Conservation (phyloP, 1,139 yeast genomes). For the Dujonia santamariae region DNA sequence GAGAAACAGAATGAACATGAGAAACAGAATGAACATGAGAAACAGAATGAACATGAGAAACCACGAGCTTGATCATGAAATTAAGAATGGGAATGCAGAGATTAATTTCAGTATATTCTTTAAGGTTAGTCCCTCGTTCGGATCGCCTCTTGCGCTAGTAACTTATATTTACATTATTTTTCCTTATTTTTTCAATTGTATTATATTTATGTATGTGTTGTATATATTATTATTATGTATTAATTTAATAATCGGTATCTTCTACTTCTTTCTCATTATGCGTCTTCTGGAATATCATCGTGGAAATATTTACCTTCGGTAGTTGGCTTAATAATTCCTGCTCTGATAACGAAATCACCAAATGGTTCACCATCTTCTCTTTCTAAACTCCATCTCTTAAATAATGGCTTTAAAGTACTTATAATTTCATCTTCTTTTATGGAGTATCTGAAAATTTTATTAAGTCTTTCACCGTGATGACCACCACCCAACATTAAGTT, state of each 20-base stretch:
- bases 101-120: not conserved
- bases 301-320: constrained; percentile 91
- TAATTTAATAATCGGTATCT: not conserved
- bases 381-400: constrained; percentile 92
- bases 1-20: too few relatives aligned
- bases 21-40: too few relatives aligned
- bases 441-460: constrained; percentile 85
- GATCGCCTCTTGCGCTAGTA: too few relatives aligned
- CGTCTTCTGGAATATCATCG: constrained; percentile 86
- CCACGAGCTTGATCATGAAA: too few relatives aligned
- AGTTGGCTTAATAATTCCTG: constrained; percentile 84
- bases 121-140: not conserved
- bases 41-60: too few relatives aligned
- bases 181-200: constrained; percentile 1
- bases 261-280: constrained; percentile 30
- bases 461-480: constrained; percentile 88
- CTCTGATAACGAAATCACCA: constrained; percentile 89
- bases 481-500: constrained; percentile 97
- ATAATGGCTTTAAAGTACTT: constrained; percentile 72
- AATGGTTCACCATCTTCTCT: constrained; percentile 90
- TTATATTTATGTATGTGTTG: not conserved
- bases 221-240: not conserved
- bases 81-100: too few relatives aligned
- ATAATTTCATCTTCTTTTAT: constrained; percentile 89
- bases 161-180: constrained; percentile 1